Percentiles rank a stretch among this genome's conserved stretches.
Evolutionary conservation across 805 yeast genomes (phyloP).

Genomic region (Saccharomyces paradoxus): DNA sequence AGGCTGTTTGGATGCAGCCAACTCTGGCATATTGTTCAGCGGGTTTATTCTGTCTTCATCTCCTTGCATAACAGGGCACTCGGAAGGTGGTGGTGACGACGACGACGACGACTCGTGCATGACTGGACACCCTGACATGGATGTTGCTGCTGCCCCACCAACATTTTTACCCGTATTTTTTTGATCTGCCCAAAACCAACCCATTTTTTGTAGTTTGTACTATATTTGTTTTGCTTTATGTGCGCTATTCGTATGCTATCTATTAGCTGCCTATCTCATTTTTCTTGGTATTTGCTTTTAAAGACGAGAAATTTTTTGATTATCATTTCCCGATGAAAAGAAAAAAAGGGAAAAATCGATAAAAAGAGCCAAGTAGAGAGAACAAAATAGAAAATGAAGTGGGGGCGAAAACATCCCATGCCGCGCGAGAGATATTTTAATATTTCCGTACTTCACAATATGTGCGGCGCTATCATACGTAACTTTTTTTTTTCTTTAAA

Average conservation of each 20-base stretch:
- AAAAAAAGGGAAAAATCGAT: not conserved
- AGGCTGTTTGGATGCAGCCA: conserved; percentile 55
- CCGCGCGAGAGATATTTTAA: not conserved
- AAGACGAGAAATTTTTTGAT: not conserved
- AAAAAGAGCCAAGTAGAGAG: not conserved
- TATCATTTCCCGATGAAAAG: not conserved
- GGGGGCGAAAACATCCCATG: not conserved
- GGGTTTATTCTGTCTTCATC: conserved; percentile 50
- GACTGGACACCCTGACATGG: conserved; percentile 35
- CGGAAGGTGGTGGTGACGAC: conserved; percentile 3
- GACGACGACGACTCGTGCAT: conserved; percentile 21
- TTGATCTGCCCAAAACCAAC: conserved; percentile 79
- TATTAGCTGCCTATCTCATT: not conserved
- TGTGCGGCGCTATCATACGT: not conserved
- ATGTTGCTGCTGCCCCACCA: conserved; percentile 29
- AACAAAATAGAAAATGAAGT: not conserved
- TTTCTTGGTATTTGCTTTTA: not conserved
- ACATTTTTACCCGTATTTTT: not conserved
- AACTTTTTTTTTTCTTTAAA: too few species aligned
- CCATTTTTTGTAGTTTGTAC: conserved; percentile 41
- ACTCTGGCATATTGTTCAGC: conserved; percentile 79
- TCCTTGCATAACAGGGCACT: conserved; percentile 28
- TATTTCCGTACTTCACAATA: not conserved
- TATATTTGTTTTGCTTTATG: not conserved
- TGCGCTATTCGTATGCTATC: not conserved